These are phyloP conservation scores for Chondrostereum purpureum DNA, from an alignment of 1,284 basidiomycete genomes.

Conservation along the genomic window DNA sequence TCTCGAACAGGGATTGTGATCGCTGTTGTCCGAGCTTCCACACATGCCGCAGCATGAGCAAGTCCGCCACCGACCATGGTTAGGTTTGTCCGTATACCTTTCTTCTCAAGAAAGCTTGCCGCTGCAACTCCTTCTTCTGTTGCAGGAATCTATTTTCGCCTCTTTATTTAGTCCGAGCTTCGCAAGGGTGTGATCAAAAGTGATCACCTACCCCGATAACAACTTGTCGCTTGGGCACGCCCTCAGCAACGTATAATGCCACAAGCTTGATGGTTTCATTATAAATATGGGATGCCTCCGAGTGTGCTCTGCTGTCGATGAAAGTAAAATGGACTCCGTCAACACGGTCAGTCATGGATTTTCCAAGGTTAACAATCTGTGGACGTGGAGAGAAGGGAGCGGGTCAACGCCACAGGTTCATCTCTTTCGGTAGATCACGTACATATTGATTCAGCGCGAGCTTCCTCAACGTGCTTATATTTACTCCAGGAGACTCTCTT, in stretches of 20 bases:
- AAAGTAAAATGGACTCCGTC: conserved; percentile 45
- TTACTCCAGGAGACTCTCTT: too few relatives aligned
- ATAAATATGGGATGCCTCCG: conserved; percentile 31
- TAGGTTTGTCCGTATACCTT: conserved; percentile 42
- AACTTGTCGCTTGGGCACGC: conserved; percentile 32
- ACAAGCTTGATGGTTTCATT: conserved; percentile 33
- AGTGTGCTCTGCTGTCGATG: conserved; percentile 38
- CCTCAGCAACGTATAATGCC: conserved; percentile 32
- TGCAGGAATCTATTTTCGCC: conserved; percentile 59
- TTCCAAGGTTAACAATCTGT: conserved; percentile 47
- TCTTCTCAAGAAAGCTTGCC: conserved; percentile 30
- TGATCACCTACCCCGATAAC: conserved; percentile 41
- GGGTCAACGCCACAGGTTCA: background rate
- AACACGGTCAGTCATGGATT: conserved; percentile 32
- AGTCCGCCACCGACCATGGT: conserved; percentile 38
- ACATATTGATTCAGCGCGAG: background rate
- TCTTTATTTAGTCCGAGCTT: too few relatives aligned
- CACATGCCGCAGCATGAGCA: conserved; percentile 47
- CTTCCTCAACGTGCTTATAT: background rate
- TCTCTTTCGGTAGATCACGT: background rate
- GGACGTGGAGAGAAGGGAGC: background rate
- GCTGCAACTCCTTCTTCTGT: conserved; percentile 49
- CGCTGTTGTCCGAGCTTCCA: conserved; percentile 38
- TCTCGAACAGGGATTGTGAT: conserved; percentile 43
- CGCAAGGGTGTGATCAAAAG: background rate